Base-by-base conservation (phyloP, 768 basidiomycete genomes). In the Psilocybe cubensis region DNA sequence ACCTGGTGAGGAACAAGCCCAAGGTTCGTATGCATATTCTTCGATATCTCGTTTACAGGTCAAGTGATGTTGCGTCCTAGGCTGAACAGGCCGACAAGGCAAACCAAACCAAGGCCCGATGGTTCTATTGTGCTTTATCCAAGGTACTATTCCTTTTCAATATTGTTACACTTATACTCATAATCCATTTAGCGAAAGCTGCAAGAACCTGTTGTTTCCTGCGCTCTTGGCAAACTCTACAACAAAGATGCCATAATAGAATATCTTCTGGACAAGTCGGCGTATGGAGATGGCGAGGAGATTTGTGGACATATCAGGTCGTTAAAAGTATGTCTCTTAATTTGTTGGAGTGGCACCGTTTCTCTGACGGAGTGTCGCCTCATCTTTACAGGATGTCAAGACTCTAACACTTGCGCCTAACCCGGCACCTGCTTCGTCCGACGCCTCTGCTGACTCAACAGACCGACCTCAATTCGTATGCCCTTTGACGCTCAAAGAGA, bases 221-320 rank as follows among this genome's bases (percentile, higher is more conserved):
- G 94, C 73, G 87, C 87, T 0, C 80, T 98, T 0, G 97, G 97
- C 10, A 96, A 96, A 71, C 77, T 99, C 0, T 98, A 98, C 70
- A 99, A 98, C 74, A 97, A 96, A 68, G 96, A 96, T 64, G 85
- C 96, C 1, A 78, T 99, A 24, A 83, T 99, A 38, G 93, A 97
- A 70, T 96, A 88, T 72, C 79, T 98, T 28, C 75, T 98, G 14
- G 91, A 96, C 70, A 87, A 85, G 63, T 75, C 83, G 3, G 80
- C 87, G 2, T 96, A 94, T 70, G 94, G 96, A 5, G 97, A 98
- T 62, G 96, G 94, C 0, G 89, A 90, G 62, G 83, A 85, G 59
- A 96, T 97, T 66, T 98, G 96, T 68, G 91, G 95, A 2, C 93
- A 98, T 73, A 87, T 98, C 40, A 82, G 91, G 57, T 89, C 89